Evolutionary conservation across 805 yeast genomes (phyloP).

Genomic region (Metschnikowia shivogae): DNA sequence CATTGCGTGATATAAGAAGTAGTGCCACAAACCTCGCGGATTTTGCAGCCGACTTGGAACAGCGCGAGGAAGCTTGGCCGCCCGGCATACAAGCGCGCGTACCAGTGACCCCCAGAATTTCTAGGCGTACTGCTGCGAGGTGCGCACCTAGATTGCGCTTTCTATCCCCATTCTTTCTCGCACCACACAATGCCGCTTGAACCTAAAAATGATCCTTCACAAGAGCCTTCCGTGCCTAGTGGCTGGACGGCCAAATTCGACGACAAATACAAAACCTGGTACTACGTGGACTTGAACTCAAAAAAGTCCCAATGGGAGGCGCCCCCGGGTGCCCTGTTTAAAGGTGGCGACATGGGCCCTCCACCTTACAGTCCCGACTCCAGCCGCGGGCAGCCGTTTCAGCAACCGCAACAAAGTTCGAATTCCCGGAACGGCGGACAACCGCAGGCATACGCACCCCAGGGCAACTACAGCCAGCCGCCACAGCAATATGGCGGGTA

Average conservation of each 20-base stretch:
- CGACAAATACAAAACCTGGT: conserved; percentile 67
- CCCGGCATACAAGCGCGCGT: background rate
- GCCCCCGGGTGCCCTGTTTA: conserved; percentile 56
- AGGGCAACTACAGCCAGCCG: conserved; percentile 10
- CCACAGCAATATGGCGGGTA: conserved; percentile 22
- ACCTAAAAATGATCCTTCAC: conserved; percentile 20
- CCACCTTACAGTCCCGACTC: conserved; percentile 35
- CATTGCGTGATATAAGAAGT: background rate
- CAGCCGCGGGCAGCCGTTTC: background rate
- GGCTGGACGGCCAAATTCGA: conserved; percentile 78
- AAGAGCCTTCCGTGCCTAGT: conserved; percentile 52
- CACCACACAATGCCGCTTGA: conserved; percentile 8
- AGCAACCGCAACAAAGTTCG: conserved; percentile 5
- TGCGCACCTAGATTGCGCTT: conserved; percentile 1
- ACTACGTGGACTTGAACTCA: conserved; percentile 69
- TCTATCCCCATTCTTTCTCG: background rate
- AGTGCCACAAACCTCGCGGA: background rate
- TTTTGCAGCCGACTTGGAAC: conserved; percentile 1
- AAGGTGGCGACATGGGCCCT: conserved; percentile 33
- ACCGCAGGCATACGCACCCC: conserved; percentile 2
- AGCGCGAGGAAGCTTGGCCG: too few relatives aligned
- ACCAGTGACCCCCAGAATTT: background rate
- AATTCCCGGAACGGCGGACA: conserved; percentile 10
- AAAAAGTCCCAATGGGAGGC: conserved; percentile 89
- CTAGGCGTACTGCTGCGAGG: background rate